These are phyloP conservation scores for Quercus alba DNA, from an alignment of 306 rosid genomes.

Conservation along the genomic window DNA sequence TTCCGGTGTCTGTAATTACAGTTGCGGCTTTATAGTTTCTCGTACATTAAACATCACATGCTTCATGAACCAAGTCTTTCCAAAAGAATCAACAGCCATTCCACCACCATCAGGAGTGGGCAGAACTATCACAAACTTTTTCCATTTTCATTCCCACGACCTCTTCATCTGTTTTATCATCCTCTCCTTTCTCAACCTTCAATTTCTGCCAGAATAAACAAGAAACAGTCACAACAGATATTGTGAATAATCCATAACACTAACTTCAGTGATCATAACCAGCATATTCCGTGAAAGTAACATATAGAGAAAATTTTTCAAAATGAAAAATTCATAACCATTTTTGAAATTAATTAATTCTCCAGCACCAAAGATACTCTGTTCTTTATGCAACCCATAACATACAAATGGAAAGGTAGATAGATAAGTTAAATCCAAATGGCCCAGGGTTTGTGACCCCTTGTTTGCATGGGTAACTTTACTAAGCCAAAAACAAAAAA, in stretches of 20 bases:
- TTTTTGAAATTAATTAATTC: no score
- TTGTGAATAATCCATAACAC: background rate
- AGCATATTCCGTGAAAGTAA: background rate
- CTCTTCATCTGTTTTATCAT: slow-evolving; percentile 24
- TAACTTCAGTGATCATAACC: background rate
- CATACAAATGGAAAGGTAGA: background rate
- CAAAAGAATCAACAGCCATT: slow-evolving; percentile 18
- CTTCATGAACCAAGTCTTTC: background rate
- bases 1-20: no score
- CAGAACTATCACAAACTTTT: slow-evolving; percentile 24
- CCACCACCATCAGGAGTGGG: slow-evolving; percentile 16
- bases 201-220: slow-evolving; percentile 39
- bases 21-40: background rate
- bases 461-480: background rate
- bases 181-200: slow-evolving; percentile 50
- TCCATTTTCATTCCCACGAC: slow-evolving; percentile 27
- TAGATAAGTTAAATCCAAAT: background rate
- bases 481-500: background rate
- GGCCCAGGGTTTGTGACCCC: no score
- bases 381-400: background rate
- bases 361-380: no score
- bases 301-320: background rate
- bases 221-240: slow-evolving; percentile 3
- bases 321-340: background rate
- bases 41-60: background rate